Conservation (phyloP, 176 grass and related monocot species). For the Areca catechu region DNA sequence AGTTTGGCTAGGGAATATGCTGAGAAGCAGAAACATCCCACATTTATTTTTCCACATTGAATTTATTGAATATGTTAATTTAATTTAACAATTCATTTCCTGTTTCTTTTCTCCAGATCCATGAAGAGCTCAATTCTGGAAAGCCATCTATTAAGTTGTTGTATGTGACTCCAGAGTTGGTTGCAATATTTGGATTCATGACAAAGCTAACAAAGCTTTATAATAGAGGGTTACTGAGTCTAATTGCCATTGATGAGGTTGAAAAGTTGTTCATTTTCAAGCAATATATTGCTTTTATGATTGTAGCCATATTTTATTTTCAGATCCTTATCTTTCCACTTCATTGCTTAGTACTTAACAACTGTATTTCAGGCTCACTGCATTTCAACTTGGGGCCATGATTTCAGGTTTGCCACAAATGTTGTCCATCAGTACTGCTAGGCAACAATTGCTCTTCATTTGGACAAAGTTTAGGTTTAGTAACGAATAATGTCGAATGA, state of each 20-base stretch:
- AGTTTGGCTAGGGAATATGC: no score
- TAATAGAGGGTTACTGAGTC: slow-evolving; percentile 65
- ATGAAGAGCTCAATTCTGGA: slow-evolving; percentile 76
- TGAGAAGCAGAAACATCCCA: no score
- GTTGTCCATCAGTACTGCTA: background rate
- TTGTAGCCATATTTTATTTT: slow-evolving; percentile 6
- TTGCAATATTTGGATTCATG: slow-evolving; percentile 68
- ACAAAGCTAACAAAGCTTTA: slow-evolving; percentile 76
- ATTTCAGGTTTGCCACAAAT: slow-evolving; percentile 62
- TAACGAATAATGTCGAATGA: no score
- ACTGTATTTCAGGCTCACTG: slow-evolving; percentile 63
- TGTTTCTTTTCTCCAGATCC: slow-evolving; percentile 48
- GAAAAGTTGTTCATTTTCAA: slow-evolving; percentile 15
- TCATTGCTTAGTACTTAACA: no score
- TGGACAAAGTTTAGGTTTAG: no score
- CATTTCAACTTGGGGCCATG: slow-evolving; percentile 92
- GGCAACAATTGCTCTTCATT: no score
- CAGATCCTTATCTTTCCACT: slow-evolving; percentile 16
- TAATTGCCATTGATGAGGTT: slow-evolving; percentile 90
- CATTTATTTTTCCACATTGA: no score
- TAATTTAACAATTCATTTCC: background rate
- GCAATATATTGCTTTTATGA: background rate
- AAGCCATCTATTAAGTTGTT: slow-evolving; percentile 72
- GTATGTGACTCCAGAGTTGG: slow-evolving; percentile 95
- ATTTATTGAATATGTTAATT: no score